phyloP scores from a whole-genome alignment of 495 filamentous ascomycete genomes.

The Trichoderma orchidacearum region DNA sequence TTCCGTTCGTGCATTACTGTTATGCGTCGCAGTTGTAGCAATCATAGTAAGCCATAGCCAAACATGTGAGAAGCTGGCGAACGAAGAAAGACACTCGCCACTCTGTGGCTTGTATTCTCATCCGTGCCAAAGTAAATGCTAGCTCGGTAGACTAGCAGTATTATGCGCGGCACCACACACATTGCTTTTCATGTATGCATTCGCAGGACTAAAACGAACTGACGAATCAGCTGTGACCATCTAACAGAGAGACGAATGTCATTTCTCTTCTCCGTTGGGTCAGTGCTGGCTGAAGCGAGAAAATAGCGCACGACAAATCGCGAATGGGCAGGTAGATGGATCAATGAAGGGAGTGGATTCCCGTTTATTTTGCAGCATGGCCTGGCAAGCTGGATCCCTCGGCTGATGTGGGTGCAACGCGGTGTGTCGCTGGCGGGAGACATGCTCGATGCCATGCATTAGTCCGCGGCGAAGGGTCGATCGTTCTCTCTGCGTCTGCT shows the following conservation, averaged over 20 bases:
- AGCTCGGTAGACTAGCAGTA: too few species aligned
- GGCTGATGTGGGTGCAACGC: background rate
- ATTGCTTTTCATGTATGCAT: background rate
- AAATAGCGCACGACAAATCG: background rate
- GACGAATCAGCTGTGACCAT: background rate
- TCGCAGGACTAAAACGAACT: background rate
- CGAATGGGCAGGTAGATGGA: background rate
- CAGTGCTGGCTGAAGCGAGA: background rate
- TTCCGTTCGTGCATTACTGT: too few species aligned
- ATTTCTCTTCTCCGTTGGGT: background rate
- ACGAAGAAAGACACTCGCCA: background rate
- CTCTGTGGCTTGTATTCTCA: background rate
- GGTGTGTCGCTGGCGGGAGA: background rate
- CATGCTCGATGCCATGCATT: background rate
- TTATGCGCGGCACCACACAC: background rate
- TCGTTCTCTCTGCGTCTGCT: background rate
- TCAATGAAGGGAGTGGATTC: too few species aligned
- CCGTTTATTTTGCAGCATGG: too few species aligned
- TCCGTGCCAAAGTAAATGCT: too few species aligned
- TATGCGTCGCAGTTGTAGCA: too few species aligned
- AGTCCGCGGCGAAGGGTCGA: background rate
- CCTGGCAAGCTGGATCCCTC: background rate
- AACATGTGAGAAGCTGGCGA: background rate
- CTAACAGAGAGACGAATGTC: too few species aligned
- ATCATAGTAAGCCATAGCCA: background rate